phyloP scores from a whole-genome alignment of 164 flowering plant genomes.

The Vitis rupestris region DNA sequence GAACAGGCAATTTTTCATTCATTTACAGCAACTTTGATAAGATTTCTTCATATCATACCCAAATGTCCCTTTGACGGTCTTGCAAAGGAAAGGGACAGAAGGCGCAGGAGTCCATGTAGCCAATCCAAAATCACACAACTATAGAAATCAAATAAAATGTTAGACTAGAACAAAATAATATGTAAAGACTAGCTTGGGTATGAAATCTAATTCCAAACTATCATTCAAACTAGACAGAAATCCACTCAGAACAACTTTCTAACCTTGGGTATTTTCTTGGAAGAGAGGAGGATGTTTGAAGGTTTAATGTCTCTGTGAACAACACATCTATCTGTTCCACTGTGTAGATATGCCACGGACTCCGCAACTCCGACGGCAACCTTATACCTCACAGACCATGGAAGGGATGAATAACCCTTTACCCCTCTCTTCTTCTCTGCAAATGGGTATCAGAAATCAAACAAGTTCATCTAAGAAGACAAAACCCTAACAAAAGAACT shows the following conservation, averaged over 20 bases:
- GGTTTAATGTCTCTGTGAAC: slow-evolving; percentile 96
- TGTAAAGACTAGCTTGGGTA: not conserved
- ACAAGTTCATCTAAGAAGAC: slow-evolving; percentile 12
- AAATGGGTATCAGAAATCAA: slow-evolving; percentile 22
- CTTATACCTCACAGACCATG: slow-evolving; percentile 84
- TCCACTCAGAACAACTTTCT: not conserved
- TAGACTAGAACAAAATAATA: not conserved
- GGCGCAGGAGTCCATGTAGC: slow-evolving; percentile 93
- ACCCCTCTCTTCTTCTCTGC: slow-evolving; percentile 65
- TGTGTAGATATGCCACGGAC: slow-evolving; percentile 72
- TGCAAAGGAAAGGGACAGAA: slow-evolving; percentile 93
- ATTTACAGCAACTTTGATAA: not conserved
- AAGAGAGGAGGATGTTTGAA: slow-evolving; percentile 86
- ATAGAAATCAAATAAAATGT: slow-evolving; percentile 16
- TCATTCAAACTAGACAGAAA: too few species aligned
- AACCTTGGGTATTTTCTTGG: slow-evolving; percentile 78
- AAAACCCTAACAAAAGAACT: slow-evolving; percentile 1
- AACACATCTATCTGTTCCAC: slow-evolving; percentile 78
- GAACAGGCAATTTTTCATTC: not conserved
- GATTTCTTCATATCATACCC: slow-evolving; percentile 52
- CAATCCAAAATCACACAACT: slow-evolving; percentile 96
- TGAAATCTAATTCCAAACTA: not conserved
- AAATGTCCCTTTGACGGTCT: slow-evolving; percentile 97
- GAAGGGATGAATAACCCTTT: slow-evolving; percentile 46
- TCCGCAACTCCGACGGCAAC: slow-evolving; percentile 84